Evolutionary conservation across 2,329 filamentous ascomycete species (phyloP), one percentile per base, ranked within the genome.

Genomic region (Nemania bipapillata): DNA sequence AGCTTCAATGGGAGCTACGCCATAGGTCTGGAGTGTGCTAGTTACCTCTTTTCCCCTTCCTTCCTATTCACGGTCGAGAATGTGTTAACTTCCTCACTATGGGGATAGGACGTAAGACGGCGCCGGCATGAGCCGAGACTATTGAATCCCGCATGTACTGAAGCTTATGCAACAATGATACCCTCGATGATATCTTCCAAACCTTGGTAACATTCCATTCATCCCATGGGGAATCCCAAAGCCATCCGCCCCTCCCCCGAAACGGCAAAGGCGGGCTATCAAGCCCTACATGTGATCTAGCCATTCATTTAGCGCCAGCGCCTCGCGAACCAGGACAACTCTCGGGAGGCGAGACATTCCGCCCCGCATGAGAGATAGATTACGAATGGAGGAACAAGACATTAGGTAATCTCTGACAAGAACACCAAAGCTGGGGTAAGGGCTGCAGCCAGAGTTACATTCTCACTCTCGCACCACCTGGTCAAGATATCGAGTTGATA

Each of bases 401-500:
- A 40, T 60, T 61, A 50, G 12, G 45, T 66, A 66, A 61, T 52
- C 5, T 42, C 30, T 66, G 37, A 55, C 63, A 56, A 40, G n/a
- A 4, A 17, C 20, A 40, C 40, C 3, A 40, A 30, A 52, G 49
- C 49, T 40, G 50, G 63, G 40, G 49, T 56, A 37, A 42, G 15
- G 24, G 40, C 20, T 60, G 56, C 40, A 40, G 26, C 26, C 12
- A 32, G 54, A 35, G 57, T 64, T 40, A 22, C 54, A 66, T 64
- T 50, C 12, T 28, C 53, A 20, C 30, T 47, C 30, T 28, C 53
- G 50, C 15, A 26, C 55, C 63, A 65, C 20, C 57, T 40, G 28
- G 47, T 22, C 35, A 15, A 22, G 17, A 47, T 40, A 53, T 5
- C 4, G 4, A 28, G 20, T 55, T 42, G 22, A 57, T 63, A 63